Evolutionary conservation across 164 flowering plant genomes (phyloP).

Genomic region (Tetrastigma voinierianum): DNA sequence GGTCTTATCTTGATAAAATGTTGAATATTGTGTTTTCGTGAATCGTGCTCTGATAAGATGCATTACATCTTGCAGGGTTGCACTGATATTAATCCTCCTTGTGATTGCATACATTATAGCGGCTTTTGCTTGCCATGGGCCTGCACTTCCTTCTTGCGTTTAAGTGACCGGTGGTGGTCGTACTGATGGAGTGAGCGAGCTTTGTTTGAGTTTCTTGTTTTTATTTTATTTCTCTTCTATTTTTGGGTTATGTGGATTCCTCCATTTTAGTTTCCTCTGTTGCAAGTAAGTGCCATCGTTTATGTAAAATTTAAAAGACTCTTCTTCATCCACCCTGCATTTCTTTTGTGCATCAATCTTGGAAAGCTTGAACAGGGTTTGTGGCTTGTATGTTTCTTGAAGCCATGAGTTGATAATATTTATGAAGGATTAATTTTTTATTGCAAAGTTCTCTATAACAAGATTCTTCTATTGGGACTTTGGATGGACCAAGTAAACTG

Average conservation of each 20-base stretch:
- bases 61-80: conserved; percentile 37
- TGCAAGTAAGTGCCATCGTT: conserved; percentile 1
- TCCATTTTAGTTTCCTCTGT: not conserved
- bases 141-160: conserved; percentile 50
- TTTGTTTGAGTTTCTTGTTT: not conserved
- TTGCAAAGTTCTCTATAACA: too few relatives aligned
- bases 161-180: conserved; percentile 20
- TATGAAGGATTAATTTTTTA: too few relatives aligned
- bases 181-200: conserved; percentile 11
- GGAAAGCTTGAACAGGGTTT: not conserved
- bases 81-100: conserved; percentile 39
- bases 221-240: not conserved
- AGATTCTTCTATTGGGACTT: too few relatives aligned
- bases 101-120: conserved; percentile 40
- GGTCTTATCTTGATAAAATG: not conserved
- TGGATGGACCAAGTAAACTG: too few relatives aligned
- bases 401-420: not conserved
- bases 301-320: conserved; percentile 5
- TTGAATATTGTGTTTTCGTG: not conserved
- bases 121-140: conserved; percentile 58
- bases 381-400: not conserved
- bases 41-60: conserved; percentile 4
- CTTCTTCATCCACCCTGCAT: not conserved
- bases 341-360: not conserved
- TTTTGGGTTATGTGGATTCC: conserved; percentile 1